Evolutionary conservation across 768 basidiomycete genomes (phyloP), one percentile per base, ranked within the genome.

Genomic region (Lactifluus pinguis): DNA sequence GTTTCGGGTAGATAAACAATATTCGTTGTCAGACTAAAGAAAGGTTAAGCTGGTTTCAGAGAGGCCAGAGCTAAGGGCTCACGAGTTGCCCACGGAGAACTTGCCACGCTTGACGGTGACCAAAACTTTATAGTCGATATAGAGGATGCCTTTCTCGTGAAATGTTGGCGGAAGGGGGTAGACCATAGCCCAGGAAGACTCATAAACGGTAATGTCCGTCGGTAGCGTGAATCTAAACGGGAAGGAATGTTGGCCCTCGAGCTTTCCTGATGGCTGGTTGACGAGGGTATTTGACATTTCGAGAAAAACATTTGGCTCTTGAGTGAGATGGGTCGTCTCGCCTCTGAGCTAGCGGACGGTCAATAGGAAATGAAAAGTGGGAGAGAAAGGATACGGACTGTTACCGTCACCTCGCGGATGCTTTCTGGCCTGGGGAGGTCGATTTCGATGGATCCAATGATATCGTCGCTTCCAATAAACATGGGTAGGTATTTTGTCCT

Each of bases 131-230:
- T 66, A 66, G 15, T 66, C 62, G 39, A 66, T 62, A 29, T 65
- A 64, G 13, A 64, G 6, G n/a, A 53, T 49, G 7, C 64, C 64
- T 32, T 53, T 64, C 48, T 65, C 83, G 1, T 80, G 77, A 63
- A 83, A 84, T 41, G 72, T 79, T 6, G 81, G 79, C 1, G 83
- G 83, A 14, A 82, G 73, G 4, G 70, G 72, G 52, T 78, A 80
- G 13, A 71, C 72, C 44, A 69, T 55, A n/a, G 49, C 58, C 56
- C 66, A 71, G 49, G 72, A 72, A 39, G 69, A 72, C 57, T 73
- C 76, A 3, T 67, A 61, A 30, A 77, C 74, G 34, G 69, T 65
- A 15, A 78, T 74, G 49, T 79, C 76, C 21, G 61, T 63, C 2
- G 83, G 83, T 4, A 83, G 74, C 9, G 65, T 68, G 49, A 83